phyloP scores from a whole-genome alignment of 305 asterid genomes.

The Solanum hybrid region DNA sequence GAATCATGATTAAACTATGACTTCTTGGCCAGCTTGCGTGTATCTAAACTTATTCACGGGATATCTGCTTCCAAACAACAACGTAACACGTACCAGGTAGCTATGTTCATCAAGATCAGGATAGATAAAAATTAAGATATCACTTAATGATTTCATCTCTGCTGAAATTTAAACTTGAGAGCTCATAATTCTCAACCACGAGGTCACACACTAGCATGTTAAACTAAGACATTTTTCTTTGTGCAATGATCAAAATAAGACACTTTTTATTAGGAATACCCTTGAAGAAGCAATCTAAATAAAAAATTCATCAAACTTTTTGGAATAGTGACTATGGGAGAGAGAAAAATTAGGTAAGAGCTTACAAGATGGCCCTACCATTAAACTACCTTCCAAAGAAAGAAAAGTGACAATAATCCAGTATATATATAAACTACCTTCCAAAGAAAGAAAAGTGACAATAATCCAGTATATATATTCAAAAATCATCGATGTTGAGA shows the following conservation, averaged over 20 bases:
- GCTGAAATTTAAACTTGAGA: neutral
- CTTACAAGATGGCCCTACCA: neutral
- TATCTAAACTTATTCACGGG: too few species aligned
- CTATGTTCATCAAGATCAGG: fast-evolving
- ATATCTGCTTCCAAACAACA: neutral
- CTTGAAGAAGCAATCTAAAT: constrained; percentile 17
- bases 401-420: neutral
- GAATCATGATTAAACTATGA: neutral
- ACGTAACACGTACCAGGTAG: neutral
- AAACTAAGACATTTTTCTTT: neutral
- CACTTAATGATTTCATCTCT: neutral
- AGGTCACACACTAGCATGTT: neutral
- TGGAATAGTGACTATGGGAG: neutral
- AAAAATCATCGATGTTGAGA: neutral
- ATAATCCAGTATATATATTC: neutral
- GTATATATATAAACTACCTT: neutral
- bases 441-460: neutral
- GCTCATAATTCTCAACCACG: neutral
- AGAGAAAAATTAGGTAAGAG: neutral
- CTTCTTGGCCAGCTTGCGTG: too few species aligned
- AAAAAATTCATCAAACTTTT: neutral
- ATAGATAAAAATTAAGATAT: neutral
- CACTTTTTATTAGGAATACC: neutral
- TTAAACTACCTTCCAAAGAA: constrained; percentile 8
- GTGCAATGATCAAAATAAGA: neutral